A percentile compares a stretch with the other conserved stretches of the same genome.
These are phyloP conservation scores for Ogataea henricii DNA, from an alignment of 805 yeast genomes.

Conservation along the genomic window DNA sequence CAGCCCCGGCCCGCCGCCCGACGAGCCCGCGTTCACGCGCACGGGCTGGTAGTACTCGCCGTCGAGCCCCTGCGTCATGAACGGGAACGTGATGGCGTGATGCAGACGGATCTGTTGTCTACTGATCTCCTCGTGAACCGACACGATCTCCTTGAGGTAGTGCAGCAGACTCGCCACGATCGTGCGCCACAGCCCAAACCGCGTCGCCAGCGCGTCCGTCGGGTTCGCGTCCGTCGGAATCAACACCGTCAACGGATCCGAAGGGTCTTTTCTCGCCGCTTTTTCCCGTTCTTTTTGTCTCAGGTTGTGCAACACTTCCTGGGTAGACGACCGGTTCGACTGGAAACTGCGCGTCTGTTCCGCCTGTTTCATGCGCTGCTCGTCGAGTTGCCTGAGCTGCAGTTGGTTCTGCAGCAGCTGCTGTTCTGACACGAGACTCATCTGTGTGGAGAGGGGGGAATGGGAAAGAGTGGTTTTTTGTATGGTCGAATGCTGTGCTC, in stretches of 20 bases:
- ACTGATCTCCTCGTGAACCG: slow-evolving; percentile 85
- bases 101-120: slow-evolving; percentile 81
- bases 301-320: slow-evolving; percentile 28
- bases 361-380: slow-evolving; percentile 44
- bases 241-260: slow-evolving; percentile 49
- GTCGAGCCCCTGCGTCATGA: slow-evolving; percentile 46
- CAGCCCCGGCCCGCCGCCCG: slow-evolving; percentile 7
- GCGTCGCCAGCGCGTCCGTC: slow-evolving; percentile 79
- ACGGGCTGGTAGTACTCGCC: slow-evolving; percentile 42
- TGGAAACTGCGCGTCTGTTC: slow-evolving; percentile 47
- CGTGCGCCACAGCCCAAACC: slow-evolving; percentile 86
- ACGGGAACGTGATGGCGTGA: slow-evolving; percentile 67
- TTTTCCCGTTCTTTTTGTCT: slow-evolving; percentile 23
- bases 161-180: slow-evolving; percentile 72
- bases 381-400: slow-evolving; percentile 47
- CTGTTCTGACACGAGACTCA: slow-evolving; percentile 42
- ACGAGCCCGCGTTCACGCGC: slow-evolving; percentile 24
- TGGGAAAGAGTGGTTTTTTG: slow-evolving; percentile 24
- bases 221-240: slow-evolving; percentile 72
- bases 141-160: slow-evolving; percentile 76
- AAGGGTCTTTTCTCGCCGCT: slow-evolving; percentile 39
- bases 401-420: slow-evolving; percentile 49
- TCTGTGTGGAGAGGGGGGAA: slow-evolving; percentile 8
- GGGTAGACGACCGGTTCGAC: slow-evolving; percentile 31
- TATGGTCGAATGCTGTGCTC: not conserved